These are phyloP conservation scores for Knoxia roxburghii DNA, from an alignment of 257 asterid species.

Conservation along the genomic window DNA sequence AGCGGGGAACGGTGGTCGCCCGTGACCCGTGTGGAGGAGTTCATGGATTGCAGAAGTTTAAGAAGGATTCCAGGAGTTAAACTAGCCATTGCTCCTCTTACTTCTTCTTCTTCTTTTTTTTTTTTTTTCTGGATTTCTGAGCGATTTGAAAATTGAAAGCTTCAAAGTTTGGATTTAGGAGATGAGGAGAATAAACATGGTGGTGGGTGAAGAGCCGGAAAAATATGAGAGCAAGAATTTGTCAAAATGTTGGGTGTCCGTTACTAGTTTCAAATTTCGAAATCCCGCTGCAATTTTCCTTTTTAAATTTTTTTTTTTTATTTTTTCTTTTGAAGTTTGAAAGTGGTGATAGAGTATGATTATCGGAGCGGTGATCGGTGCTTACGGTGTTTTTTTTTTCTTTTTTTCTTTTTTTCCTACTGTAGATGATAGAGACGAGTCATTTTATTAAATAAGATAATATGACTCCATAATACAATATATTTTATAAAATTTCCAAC, in stretches of 20 bases:
- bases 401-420: no score
- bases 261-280: constrained; percentile 18
- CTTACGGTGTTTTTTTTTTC: no score
- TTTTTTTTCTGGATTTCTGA: no score
- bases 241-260: constrained; percentile 5
- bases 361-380: constrained; percentile 5
- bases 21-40: constrained; percentile 62
- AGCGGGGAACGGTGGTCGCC: constrained; percentile 98
- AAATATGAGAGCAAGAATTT: neutral
- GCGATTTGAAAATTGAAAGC: neutral
- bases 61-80: constrained; percentile 87
- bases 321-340: constrained; percentile 25
- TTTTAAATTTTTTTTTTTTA: no score
- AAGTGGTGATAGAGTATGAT: neutral
- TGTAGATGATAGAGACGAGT: no score
- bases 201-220: neutral
- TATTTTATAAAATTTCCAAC: no score
- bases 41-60: constrained; percentile 86
- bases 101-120: no score
- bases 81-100: constrained; percentile 71
- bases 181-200: constrained; percentile 2
- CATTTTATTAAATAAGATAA: no score
- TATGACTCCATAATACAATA: no score
- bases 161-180: neutral
- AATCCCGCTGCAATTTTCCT: constrained; percentile 11